Base-by-base conservation (phyloP, 2,329 filamentous ascomycete species). In the Polytolypa hystricis region DNA sequence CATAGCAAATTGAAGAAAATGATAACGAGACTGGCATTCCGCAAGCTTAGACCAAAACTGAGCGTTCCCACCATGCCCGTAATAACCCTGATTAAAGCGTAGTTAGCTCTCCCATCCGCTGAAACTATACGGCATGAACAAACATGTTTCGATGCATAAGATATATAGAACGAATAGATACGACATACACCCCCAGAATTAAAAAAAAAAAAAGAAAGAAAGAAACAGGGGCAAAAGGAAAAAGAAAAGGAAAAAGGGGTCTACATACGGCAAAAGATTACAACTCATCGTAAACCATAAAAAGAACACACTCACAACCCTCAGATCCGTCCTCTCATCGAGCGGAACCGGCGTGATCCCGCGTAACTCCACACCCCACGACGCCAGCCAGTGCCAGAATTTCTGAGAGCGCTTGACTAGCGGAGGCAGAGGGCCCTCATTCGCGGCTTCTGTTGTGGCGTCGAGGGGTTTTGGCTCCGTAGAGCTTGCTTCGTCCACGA, bases 281-380 rank as follows among this genome's bases (percentile, higher is more conserved):
- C 71, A 60, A 38, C 73, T 65, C 41, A 73, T 66, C 14, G 70
- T 73, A 48, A 76, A 74, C 62, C 74, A 75, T 28, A 45, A 29
- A 23, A 43, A 38, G 48, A 78, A 77, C 30, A 78, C 60, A 42
- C 73, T 71, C 52, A 62, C 62, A 44, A 71, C 71, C 23, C 64
- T 60, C 6, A 60, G 73, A 42, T 71, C 64, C 1, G 65, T 75
- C 28, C 74, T 62, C 42, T 71, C 58, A 37, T 73, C 66, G 15
- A 66, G 42, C 1, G 72, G 69, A 15, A 79, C 70, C 1, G 74
- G 74, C 39, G 63, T 65, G 47, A 74, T 65, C 3, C 74, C 74
- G 41, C 70, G 69, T 41, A 69, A 62, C 44, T 73, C 70, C 10
- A 73, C 56, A 5, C 69, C 69, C 46, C 55, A 48, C 34, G 42